Evolutionary conservation across 805 yeast genomes (phyloP).

Genomic region (Brettanomyces custersianus): DNA sequence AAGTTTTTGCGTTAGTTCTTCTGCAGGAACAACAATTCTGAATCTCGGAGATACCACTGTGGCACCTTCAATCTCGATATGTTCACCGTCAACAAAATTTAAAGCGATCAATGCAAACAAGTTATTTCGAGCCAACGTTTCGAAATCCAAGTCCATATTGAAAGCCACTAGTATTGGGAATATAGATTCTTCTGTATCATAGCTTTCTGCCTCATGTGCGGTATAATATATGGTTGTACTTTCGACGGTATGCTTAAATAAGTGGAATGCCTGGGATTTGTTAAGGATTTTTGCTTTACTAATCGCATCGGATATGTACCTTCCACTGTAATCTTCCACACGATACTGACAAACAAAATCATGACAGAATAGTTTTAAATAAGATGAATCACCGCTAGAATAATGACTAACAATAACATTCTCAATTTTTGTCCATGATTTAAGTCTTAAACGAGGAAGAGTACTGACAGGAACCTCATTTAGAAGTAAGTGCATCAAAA

Average conservation of each 20-base stretch:
- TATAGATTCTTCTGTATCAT: slow-evolving; percentile 43
- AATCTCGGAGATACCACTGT: slow-evolving; percentile 16
- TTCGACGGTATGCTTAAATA: slow-evolving; percentile 43
- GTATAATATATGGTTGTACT: slow-evolving; percentile 40
- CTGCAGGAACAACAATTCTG: slow-evolving; percentile 19
- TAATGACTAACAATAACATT: slow-evolving; percentile 44
- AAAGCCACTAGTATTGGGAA: slow-evolving; percentile 61
- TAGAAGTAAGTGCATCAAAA: slow-evolving; percentile 81
- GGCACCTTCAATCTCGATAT: slow-evolving; percentile 19
- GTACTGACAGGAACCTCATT: slow-evolving; percentile 69
- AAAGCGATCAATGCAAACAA: slow-evolving; percentile 18
- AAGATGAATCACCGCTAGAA: slow-evolving; percentile 20
- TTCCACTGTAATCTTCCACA: slow-evolving; percentile 18
- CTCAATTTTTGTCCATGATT: slow-evolving; percentile 55
- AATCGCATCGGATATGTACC: slow-evolving; percentile 44
- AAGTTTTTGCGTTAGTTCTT: slow-evolving; percentile 28
- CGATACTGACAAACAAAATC: slow-evolving; percentile 15
- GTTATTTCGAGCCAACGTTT: slow-evolving; percentile 26
- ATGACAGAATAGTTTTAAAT: slow-evolving; percentile 20
- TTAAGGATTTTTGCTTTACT: slow-evolving; percentile 65
- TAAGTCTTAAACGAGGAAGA: slow-evolving; percentile 63
- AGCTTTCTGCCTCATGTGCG: slow-evolving; percentile 55
- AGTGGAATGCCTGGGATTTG: slow-evolving; percentile 79
- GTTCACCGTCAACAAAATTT: slow-evolving; percentile 13
- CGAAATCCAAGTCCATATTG: slow-evolving; percentile 38